phyloP scores from a whole-genome alignment of 768 basidiomycete species.

The Candolleomyces efflorescens region DNA sequence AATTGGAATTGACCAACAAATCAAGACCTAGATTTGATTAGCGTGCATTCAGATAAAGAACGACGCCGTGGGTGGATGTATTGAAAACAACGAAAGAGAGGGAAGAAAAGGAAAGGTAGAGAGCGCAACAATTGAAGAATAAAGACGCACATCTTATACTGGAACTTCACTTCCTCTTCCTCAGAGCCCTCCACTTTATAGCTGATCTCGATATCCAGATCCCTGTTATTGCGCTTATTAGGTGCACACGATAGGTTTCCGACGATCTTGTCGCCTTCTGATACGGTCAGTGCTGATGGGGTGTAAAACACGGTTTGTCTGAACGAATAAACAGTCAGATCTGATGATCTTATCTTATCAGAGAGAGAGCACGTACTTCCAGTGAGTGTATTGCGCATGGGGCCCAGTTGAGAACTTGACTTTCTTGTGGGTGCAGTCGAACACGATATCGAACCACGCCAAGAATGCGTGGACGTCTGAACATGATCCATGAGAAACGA shows the following conservation, averaged over 20 bases:
- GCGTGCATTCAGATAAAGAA: slow-evolving; percentile 35
- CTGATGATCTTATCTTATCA: too few species aligned
- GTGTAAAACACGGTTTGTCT: slow-evolving; percentile 99
- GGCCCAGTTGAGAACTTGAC: slow-evolving; percentile 97
- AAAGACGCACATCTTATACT: slow-evolving; percentile 84
- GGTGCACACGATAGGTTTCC: slow-evolving; percentile 80
- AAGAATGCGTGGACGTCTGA: slow-evolving; percentile 96
- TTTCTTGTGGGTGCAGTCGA: slow-evolving; percentile 94
- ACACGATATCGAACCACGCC: slow-evolving; percentile 97
- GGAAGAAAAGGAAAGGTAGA: slow-evolving; percentile 7
- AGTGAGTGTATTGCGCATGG: slow-evolving; percentile 93
- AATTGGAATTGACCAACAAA: slow-evolving; percentile 14
- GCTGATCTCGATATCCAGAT: slow-evolving; percentile 83
- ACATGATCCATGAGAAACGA: slow-evolving; percentile 1
- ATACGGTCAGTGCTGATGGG: slow-evolving; percentile 66
- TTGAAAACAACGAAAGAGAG: neutral
- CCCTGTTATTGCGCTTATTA: slow-evolving; percentile 90
- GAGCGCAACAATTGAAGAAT: slow-evolving; percentile 20
- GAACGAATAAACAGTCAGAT: neutral
- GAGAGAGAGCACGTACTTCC: slow-evolving; percentile 89
- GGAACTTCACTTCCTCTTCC: slow-evolving; percentile 34
- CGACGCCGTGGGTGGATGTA: slow-evolving; percentile 7
- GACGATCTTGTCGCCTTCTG: slow-evolving; percentile 64
- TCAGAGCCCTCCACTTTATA: slow-evolving; percentile 47
- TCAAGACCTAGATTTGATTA: slow-evolving; percentile 77